Conservation (phyloP, 371 early-diverging fungal species). For the Lichtheimia ornata region DNA sequence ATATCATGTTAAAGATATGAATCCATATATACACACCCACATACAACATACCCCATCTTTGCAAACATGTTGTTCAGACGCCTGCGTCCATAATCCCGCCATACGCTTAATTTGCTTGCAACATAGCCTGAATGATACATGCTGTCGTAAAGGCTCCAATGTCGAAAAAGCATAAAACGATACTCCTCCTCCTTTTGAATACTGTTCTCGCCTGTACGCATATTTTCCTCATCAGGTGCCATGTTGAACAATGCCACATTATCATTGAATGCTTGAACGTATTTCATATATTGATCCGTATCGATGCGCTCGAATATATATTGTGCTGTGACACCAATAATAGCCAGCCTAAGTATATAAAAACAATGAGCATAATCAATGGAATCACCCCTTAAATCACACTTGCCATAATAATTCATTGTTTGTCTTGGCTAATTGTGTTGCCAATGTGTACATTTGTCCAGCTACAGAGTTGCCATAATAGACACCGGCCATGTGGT, state of each 20-base stretch:
- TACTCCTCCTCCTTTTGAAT: slow-evolving; percentile 69
- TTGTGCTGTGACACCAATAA: slow-evolving; percentile 72
- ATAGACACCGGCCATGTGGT: slow-evolving; percentile 60
- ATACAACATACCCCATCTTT: slow-evolving; percentile 75
- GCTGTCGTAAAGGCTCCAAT: slow-evolving; percentile 88
- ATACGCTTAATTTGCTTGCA: slow-evolving; percentile 80
- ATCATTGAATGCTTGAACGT: slow-evolving; percentile 56
- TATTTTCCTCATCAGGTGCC: slow-evolving; percentile 7
- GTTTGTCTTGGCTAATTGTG: slow-evolving; percentile 57
- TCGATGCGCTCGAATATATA: slow-evolving; percentile 69
- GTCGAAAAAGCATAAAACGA: slow-evolving; percentile 82
- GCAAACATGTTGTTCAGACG: slow-evolving; percentile 79
- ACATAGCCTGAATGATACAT: slow-evolving; percentile 89
- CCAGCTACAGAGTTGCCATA: slow-evolving; percentile 60
- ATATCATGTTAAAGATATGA: slow-evolving; percentile 13
- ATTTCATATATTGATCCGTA: slow-evolving; percentile 54
- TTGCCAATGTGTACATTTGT: slow-evolving; percentile 56
- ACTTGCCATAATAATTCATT: slow-evolving; percentile 65
- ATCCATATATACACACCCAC: neutral
- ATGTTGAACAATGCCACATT: slow-evolving; percentile 59
- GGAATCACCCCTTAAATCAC: neutral
- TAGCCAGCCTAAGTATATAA: slow-evolving; percentile 56
- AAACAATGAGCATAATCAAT: neutral
- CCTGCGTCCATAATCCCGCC: slow-evolving; percentile 82
- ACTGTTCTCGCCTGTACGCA: slow-evolving; percentile 15